These are phyloP conservation scores for Mimosa bimucronata DNA, from an alignment of 306 rosid genomes.

Conservation along the genomic window DNA sequence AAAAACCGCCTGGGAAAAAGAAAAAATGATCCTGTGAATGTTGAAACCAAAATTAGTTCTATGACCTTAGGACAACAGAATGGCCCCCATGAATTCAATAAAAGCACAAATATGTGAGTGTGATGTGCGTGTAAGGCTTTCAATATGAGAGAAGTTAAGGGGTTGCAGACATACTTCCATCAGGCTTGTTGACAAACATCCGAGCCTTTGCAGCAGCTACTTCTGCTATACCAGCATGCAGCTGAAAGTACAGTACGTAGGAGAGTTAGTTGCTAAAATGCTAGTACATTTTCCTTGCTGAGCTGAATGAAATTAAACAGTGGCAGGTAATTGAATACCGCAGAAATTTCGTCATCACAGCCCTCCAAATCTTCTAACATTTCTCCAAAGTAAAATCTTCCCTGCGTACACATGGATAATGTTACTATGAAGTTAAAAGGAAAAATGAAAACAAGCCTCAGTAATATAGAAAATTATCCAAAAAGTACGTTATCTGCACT, in stretches of 20 bases:
- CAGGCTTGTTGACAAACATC: conserved; percentile 98
- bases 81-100: neutral
- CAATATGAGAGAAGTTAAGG: conserved; percentile 22
- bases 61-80: neutral
- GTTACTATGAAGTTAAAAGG: conserved; percentile 4
- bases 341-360: conserved; percentile 76
- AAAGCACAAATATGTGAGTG: neutral
- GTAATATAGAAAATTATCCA: conserved; percentile 14
- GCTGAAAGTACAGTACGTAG: conserved; percentile 55
- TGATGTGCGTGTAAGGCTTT: neutral
- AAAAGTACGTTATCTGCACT: conserved; percentile 26
- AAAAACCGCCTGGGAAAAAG: neutral
- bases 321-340: conserved; percentile 52
- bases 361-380: conserved; percentile 59
- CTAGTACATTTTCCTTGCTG: conserved; percentile 6
- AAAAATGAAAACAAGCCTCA: neutral
- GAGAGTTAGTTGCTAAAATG: conserved; percentile 35
- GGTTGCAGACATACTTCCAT: conserved; percentile 75
- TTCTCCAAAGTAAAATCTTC: conserved; percentile 97
- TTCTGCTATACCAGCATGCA: conserved; percentile 94
- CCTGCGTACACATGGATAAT: conserved; percentile 60
- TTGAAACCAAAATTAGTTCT: neutral
- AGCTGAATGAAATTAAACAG: conserved; percentile 20
- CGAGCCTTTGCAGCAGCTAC: conserved; percentile 99
- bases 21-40: neutral